Conservation (phyloP, 306 rosid genomes). For the Pyrus pyrifolia region DNA sequence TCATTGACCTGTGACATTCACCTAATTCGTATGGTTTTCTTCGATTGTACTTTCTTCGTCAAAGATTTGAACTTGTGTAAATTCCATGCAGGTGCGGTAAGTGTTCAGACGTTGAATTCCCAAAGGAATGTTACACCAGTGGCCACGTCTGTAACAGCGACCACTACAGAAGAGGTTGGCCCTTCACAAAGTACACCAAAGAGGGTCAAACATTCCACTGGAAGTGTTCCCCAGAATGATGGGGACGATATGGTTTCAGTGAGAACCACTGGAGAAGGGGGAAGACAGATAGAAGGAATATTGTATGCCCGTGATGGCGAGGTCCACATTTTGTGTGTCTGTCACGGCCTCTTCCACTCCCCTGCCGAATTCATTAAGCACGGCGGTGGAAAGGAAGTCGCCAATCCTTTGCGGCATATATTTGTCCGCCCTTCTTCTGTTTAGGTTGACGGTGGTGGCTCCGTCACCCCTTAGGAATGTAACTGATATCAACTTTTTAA, state of each 20-base stretch:
- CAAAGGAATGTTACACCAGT: background rate
- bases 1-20: background rate
- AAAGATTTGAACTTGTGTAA: background rate
- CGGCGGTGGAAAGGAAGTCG: constrained; percentile 51
- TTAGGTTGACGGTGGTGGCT: background rate
- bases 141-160: too few species aligned
- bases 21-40: background rate
- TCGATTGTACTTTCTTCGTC: background rate
- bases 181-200: constrained; percentile 16
- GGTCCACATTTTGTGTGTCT: constrained; percentile 53
- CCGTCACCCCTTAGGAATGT: background rate
- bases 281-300: constrained; percentile 52
- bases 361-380: constrained; percentile 60
- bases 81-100: background rate
- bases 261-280: constrained; percentile 27
- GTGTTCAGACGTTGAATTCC: background rate
- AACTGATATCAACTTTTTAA: too few species aligned
- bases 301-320: constrained; percentile 35
- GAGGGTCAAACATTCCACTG: constrained; percentile 10
- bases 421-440: constrained; percentile 24
- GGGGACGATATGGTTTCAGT: constrained; percentile 45
- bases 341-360: constrained; percentile 62
- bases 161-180: background rate
- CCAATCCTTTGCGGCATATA: constrained; percentile 58
- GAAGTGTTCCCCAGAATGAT: constrained; percentile 7